Percentiles rank a stretch among this genome's conserved stretches.
Conservation (phyloP, 768 basidiomycete genomes). For the Hirschioporus abietinus region DNA sequence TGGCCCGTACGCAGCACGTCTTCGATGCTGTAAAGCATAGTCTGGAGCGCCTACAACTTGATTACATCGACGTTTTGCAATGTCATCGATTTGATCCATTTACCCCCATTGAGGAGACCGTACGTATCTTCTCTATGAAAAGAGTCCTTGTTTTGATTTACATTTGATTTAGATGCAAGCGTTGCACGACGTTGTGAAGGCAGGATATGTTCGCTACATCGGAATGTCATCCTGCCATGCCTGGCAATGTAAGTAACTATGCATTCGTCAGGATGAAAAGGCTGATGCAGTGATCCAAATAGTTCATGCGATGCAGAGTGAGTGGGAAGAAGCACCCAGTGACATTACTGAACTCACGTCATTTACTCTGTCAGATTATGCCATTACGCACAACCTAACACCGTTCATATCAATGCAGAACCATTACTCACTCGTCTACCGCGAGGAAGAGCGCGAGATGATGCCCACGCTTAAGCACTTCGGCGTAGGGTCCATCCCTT, state of each 20-base stretch:
- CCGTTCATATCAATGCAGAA: constrained; percentile 72
- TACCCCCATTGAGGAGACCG: constrained; percentile 56
- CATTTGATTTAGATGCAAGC: constrained; percentile 49
- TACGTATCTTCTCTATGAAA: constrained; percentile 13
- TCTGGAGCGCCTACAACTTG: constrained; percentile 36
- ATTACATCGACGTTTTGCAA: constrained; percentile 59
- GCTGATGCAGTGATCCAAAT: neutral
- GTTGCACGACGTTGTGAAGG: constrained; percentile 61
- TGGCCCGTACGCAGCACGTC: constrained; percentile 35
- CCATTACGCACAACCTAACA: constrained; percentile 49
- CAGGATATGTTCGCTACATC: constrained; percentile 57
- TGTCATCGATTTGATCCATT: constrained; percentile 52
- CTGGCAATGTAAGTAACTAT: constrained; percentile 41
- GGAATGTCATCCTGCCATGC: constrained; percentile 54
- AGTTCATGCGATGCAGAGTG: constrained; percentile 57
- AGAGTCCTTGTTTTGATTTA: constrained; percentile 5
- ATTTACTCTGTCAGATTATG: constrained; percentile 40
- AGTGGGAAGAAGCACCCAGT: constrained; percentile 7
- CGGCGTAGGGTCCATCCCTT: constrained; percentile 52
- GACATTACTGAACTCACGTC: neutral
- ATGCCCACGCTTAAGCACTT: constrained; percentile 53
- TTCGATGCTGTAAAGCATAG: constrained; percentile 48
- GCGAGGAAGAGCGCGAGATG: constrained; percentile 64
- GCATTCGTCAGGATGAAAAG: neutral
- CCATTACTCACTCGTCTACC: constrained; percentile 53